phyloP scores from a whole-genome alignment of 306 rosid species.

The Fagus sylvatica region DNA sequence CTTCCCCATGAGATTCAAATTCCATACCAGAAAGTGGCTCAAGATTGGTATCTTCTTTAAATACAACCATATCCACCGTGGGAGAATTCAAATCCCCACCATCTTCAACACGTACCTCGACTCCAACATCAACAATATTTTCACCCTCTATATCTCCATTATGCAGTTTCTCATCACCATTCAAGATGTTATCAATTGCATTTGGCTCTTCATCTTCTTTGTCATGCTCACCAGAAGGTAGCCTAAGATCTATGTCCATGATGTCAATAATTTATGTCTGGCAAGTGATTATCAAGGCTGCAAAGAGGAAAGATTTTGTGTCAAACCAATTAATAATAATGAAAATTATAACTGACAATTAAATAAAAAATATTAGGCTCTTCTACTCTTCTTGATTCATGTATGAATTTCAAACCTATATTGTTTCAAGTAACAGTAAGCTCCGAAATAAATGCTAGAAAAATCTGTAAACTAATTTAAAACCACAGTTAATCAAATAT shows the following conservation, averaged over 20 bases:
- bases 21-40: conserved; percentile 99
- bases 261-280: conserved; percentile 30
- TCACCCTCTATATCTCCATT: conserved; percentile 68
- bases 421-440: not conserved
- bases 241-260: conserved; percentile 95
- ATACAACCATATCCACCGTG: conserved; percentile 57
- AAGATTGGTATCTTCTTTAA: conserved; percentile 90
- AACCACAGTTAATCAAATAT: not conserved
- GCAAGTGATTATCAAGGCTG: conserved; percentile 49
- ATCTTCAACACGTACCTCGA: conserved; percentile 58
- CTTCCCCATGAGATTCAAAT: conserved; percentile 93
- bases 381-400: not conserved
- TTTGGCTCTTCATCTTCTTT: conserved; percentile 79
- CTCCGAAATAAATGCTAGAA: not conserved
- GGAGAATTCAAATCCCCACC: conserved; percentile 84
- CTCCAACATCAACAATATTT: conserved; percentile 58
- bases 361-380: not conserved
- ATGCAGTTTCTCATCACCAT: conserved; percentile 73
- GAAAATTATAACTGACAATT: not conserved
- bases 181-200: conserved; percentile 72
- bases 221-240: conserved; percentile 89
- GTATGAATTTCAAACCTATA: not conserved
- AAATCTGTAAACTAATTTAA: not conserved
- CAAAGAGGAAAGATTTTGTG: conserved; percentile 28
- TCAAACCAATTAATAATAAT: not conserved